phyloP scores from a whole-genome alignment of 73 alveolate species.

The Tetrahymena thermophila region DNA sequence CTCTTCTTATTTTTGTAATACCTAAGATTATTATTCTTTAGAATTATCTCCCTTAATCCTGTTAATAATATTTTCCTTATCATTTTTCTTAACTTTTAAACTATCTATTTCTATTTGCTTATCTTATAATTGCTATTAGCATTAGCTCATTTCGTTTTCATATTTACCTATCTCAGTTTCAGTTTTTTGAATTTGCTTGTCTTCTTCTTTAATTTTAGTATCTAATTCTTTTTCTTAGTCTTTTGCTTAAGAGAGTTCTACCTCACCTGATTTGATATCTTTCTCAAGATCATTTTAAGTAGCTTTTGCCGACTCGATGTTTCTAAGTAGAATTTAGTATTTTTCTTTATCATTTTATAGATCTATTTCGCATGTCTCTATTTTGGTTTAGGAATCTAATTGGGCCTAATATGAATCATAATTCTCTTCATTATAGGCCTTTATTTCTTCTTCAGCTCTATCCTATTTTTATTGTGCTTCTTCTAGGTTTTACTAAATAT shows the following conservation, averaged over 20 bases:
- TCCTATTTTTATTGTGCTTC: neutral
- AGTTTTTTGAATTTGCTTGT: too few relatives aligned
- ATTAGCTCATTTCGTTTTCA: neutral
- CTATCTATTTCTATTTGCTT: neutral
- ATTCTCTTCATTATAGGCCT: neutral
- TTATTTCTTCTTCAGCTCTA: neutral
- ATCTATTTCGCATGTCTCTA: neutral
- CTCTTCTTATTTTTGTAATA: too few relatives aligned
- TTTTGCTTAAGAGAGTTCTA: neutral
- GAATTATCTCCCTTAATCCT: too few relatives aligned
- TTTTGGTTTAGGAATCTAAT: neutral
- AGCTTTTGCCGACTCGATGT: neutral
- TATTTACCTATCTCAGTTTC: neutral
- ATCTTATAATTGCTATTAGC: too few relatives aligned
- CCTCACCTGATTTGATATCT: neutral
- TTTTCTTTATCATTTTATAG: neutral
- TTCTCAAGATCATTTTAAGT: neutral
- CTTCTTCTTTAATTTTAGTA: neutral
- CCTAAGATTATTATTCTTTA: too few relatives aligned
- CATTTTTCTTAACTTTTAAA: too few relatives aligned
- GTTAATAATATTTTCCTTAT: too few relatives aligned
- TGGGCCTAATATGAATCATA: neutral
- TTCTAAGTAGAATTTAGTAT: neutral
- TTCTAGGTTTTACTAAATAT: neutral
- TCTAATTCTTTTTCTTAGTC: neutral